Conservation (phyloP, 306 rosid genomes). For the Prunus armeniaca region DNA sequence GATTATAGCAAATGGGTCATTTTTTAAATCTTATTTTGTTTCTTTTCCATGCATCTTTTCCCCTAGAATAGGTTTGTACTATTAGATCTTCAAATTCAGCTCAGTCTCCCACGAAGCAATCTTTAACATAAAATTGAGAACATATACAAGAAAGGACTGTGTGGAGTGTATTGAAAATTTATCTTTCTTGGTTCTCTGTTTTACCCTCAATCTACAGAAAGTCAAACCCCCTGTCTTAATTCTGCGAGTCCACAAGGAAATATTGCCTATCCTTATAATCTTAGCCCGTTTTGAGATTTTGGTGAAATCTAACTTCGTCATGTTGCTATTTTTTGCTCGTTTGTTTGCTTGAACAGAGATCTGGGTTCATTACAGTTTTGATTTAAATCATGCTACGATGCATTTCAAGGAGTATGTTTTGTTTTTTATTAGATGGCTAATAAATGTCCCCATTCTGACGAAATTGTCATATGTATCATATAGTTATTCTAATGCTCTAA, state of each 20-base stretch:
- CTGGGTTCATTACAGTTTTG: neutral
- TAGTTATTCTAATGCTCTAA: constrained; percentile 7
- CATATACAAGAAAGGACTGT: no score
- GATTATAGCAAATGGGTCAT: neutral
- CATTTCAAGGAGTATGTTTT: neutral
- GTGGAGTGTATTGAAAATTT: neutral
- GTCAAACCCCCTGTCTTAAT: neutral
- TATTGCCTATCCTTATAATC: neutral
- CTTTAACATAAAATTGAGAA: no score
- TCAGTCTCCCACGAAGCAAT: neutral
- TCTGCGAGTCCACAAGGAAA: neutral
- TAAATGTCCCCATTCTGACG: neutral
- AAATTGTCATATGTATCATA: neutral
- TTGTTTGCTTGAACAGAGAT: neutral
- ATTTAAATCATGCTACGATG: neutral
- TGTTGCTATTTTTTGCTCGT: neutral
- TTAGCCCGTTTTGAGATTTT: neutral
- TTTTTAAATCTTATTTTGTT: neutral
- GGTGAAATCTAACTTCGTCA: neutral
- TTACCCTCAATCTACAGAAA: neutral
- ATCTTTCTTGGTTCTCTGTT: neutral
- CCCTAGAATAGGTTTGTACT: neutral
- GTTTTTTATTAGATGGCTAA: neutral
- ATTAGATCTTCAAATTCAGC: constrained; percentile 11
- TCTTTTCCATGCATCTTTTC: neutral